Evolutionary conservation across 1,284 basidiomycete species (phyloP).

Genomic region (Irpex sp.): DNA sequence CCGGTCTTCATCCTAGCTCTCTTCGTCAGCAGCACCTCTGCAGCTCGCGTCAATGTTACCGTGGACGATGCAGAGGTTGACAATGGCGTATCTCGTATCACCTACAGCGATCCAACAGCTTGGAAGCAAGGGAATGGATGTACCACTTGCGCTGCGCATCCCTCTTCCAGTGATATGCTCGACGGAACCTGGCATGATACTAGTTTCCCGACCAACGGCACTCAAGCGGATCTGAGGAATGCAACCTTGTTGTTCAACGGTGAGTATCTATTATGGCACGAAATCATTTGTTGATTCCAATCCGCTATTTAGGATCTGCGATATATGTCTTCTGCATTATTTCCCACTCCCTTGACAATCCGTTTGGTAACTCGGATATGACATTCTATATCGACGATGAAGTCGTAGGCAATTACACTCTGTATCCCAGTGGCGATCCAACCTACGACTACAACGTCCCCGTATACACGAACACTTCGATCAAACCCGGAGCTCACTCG

Average conservation of each 20-base stretch:
- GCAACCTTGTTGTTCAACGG: conserved; percentile 20
- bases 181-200: conserved; percentile 21
- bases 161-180: conserved; percentile 16
- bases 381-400: conserved; percentile 34
- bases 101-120: conserved; percentile 22
- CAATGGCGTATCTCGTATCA: conserved; percentile 33
- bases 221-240: neutral
- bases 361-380: conserved; percentile 28
- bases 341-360: conserved; percentile 16
- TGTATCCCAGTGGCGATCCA: conserved; percentile 16
- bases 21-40: conserved; percentile 6
- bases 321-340: conserved; percentile 31
- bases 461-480: conserved; percentile 25
- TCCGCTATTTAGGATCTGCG: conserved; percentile 22
- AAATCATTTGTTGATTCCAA: neutral
- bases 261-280: conserved; percentile 4
- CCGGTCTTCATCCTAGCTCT: neutral
- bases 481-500: conserved; percentile 18
- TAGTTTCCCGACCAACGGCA: conserved; percentile 13
- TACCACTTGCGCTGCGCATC: conserved; percentile 20
- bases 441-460: conserved; percentile 28
- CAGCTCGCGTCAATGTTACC: conserved; percentile 32
- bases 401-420: conserved; percentile 23
- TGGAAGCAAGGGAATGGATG: conserved; percentile 29
- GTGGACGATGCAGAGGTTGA: conserved; percentile 42